Conservation (phyloP, 2,329 filamentous ascomycete genomes). For the Trichophyton mentagrophytes region DNA sequence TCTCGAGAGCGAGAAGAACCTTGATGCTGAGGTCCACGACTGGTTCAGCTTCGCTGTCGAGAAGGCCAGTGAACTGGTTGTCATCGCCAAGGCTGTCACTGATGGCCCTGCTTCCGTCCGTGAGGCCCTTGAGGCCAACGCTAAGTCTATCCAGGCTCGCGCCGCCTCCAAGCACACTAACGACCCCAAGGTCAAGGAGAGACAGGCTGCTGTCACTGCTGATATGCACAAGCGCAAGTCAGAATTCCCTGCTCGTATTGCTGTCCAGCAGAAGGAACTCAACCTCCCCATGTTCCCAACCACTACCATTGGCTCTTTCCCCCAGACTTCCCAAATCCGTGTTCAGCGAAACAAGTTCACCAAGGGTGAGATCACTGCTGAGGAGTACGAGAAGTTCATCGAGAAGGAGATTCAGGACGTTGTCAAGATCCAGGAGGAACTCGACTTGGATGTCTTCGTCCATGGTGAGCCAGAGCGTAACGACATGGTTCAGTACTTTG, state of each 20-base stretch:
- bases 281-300: conserved; percentile 95
- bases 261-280: conserved; percentile 80
- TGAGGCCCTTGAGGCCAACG: conserved; percentile 88
- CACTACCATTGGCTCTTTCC: conserved; percentile 98
- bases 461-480: conserved; percentile 99
- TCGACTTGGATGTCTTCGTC: conserved; percentile 90
- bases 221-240: conserved; percentile 89
- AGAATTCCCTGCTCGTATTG: conserved; percentile 70
- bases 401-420: conserved; percentile 96
- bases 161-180: conserved; percentile 91
- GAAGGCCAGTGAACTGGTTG: conserved; percentile 80
- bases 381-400: conserved; percentile 97
- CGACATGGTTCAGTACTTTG: conserved; percentile 99
- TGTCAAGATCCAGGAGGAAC: conserved; percentile 95
- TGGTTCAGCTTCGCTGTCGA: conserved; percentile 98
- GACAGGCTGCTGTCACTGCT: conserved; percentile 73
- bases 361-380: conserved; percentile 88
- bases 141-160: conserved; percentile 82
- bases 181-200: conserved; percentile 92
- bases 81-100: conserved; percentile 94
- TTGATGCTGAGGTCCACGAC: conserved; percentile 80
- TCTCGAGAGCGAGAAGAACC: conserved; percentile 95
- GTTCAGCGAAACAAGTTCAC: conserved; percentile 94
- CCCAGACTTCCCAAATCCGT: conserved; percentile 98
- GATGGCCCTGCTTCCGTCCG: conserved; percentile 78